These are phyloP conservation scores for Tuber aestivum DNA, from an alignment of 495 filamentous ascomycete genomes.

Conservation along the genomic window DNA sequence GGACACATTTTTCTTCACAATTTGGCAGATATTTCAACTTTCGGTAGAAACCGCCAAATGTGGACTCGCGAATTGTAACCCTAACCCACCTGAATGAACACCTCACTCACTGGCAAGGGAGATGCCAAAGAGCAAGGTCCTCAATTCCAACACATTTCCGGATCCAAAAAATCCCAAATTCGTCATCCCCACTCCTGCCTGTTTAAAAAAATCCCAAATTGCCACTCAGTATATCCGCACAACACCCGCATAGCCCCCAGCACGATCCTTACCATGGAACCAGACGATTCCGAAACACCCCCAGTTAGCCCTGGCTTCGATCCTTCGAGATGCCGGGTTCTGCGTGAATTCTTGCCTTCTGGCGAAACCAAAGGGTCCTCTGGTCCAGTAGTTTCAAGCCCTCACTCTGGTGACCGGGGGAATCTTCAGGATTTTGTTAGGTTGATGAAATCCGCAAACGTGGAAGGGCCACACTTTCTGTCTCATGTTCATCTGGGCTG, in stretches of 20 bases:
- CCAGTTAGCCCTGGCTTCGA: background rate
- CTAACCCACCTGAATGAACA: background rate
- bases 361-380: background rate
- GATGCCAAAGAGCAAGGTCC: background rate
- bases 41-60: background rate
- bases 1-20: background rate
- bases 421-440: conserved; percentile 13
- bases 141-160: background rate
- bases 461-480: conserved; percentile 15
- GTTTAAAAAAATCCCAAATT: too few relatives aligned
- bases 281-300: background rate
- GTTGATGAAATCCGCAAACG: conserved; percentile 9
- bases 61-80: background rate
- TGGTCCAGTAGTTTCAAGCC: background rate
- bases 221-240: background rate
- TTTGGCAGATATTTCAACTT: background rate
- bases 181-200: too few relatives aligned
- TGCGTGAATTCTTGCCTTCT: background rate
- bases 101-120: background rate
- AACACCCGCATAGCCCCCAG: background rate
- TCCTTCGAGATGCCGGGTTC: background rate
- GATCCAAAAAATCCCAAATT: background rate
- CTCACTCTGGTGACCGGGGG: background rate
- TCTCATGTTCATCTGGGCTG: conserved; percentile 7
- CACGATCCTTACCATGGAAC: background rate